These are phyloP conservation scores for Vanilla planifolia DNA, from an alignment of 106 monocot genomes.

Conservation along the genomic window DNA sequence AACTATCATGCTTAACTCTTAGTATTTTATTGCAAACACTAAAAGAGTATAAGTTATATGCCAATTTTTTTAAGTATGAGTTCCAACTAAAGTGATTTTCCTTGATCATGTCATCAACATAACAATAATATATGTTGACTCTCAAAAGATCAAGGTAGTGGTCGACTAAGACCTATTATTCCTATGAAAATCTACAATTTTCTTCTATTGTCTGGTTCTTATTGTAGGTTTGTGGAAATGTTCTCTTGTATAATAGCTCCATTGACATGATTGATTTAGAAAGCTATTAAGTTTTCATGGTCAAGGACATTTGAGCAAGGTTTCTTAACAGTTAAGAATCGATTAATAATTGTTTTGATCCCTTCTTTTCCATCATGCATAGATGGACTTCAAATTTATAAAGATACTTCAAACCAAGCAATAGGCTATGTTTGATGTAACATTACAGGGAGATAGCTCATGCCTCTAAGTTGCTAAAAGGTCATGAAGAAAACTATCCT, in stretches of 20 bases:
- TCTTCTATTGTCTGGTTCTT: slow-evolving; percentile 7
- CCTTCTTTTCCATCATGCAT: background rate
- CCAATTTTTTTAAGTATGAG: background rate
- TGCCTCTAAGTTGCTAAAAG: background rate
- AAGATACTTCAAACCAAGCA: background rate
- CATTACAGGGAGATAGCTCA: background rate
- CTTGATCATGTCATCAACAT: background rate
- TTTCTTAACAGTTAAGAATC: background rate
- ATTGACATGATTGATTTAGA: background rate
- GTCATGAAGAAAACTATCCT: background rate
- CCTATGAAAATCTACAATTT: background rate
- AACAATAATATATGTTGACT: background rate
- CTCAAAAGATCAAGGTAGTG: background rate
- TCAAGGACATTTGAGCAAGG: background rate
- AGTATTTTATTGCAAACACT: no score
- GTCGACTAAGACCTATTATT: background rate
- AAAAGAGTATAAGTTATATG: no score
- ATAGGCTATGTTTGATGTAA: background rate
- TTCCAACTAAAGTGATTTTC: background rate
- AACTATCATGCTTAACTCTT: no score
- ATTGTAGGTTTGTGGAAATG: background rate
- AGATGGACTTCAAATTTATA: background rate
- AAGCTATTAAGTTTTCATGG: background rate
- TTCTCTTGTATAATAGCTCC: background rate
- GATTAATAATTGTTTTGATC: background rate